Base-by-base conservation (phyloP, 2,329 filamentous ascomycete genomes). In the Purpureocillium lavendulum region DNA sequence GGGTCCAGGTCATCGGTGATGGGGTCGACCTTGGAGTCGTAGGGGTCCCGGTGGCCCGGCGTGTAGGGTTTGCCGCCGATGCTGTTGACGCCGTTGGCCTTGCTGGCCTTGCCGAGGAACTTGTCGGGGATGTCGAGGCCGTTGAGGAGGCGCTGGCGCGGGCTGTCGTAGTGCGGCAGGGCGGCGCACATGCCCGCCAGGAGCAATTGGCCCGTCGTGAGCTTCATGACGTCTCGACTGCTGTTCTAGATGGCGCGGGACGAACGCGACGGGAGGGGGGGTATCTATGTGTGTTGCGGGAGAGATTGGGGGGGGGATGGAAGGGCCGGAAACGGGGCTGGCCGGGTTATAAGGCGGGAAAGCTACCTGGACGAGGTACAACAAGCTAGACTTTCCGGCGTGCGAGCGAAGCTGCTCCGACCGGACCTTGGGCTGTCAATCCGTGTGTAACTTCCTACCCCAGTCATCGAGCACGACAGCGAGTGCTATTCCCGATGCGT, bases 11-110 rank as follows among this genome's bases (percentile, higher is more conserved):
- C 63, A 3, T 78, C 65, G 11, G 71, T 74, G 33, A 80, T 55
- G 5, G 77, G 59, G 55, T 86, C 81, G 31, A 84, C 60, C 33
- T 78, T 74, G 41, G 64, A 63, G 56, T 85, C 81, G 45, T 77
- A 71, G 1, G 77, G 76, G 48, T 85, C 80, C 36, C 64, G 67
- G 51, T 75, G 64, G 7, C 64, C 73, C 0, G 77, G 78, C 10
- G 67, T 76, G 51, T 82, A 85, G 1, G 80, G 80, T 11, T 62
- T 57, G 30, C 53, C 45, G 41, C 56, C 58, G 40, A 47, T 49
- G 7, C 47, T 51, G 39, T 51, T 46, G 38, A 47, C 54, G 41
- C 59, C 63, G 21, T 10, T 10, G 21, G 21, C 21, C 21, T 26
- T 26, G 21, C 21, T 26, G 21, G 21, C 21, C 21, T 26, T 26